A percentile compares a stretch with the other conserved stretches of the same genome.
These are phyloP conservation scores for Coniferiporia sulphurascens DNA, from an alignment of 1,284 basidiomycete genomes.

Conservation along the genomic window DNA sequence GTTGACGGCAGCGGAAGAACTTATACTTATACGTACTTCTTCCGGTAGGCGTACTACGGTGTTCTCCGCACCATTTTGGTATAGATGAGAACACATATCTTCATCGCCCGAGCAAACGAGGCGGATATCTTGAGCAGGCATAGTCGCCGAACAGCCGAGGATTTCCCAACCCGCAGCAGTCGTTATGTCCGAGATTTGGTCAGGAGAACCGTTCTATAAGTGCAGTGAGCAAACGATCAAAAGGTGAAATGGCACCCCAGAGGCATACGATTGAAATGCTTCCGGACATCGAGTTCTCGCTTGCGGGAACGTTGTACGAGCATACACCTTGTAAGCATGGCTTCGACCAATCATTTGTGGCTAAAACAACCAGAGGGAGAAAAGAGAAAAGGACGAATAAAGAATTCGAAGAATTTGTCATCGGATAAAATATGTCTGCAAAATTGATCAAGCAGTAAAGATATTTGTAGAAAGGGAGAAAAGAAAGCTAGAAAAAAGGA, in stretches of 20 bases:
- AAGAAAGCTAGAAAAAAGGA: too few species aligned
- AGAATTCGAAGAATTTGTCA: not conserved
- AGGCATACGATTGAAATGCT: constrained; percentile 35
- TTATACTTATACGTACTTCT: constrained; percentile 32
- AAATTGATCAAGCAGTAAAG: not conserved
- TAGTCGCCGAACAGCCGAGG: constrained; percentile 37
- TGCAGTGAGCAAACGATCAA: constrained; percentile 12
- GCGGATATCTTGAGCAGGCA: constrained; percentile 41
- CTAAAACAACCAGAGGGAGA: constrained; percentile 11
- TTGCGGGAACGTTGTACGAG: constrained; percentile 30
- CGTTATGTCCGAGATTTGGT: constrained; percentile 49
- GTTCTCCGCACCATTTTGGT: constrained; percentile 38
- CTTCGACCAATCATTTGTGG: constrained; percentile 40
- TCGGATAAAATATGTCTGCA: not conserved
- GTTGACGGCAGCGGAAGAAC: not conserved
- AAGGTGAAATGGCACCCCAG: constrained; percentile 10
- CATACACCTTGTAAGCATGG: constrained; percentile 40
- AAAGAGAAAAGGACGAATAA: not conserved
- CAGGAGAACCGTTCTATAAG: constrained; percentile 36
- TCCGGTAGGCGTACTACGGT: constrained; percentile 50
- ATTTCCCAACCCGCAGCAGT: constrained; percentile 49
- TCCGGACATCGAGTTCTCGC: constrained; percentile 28
- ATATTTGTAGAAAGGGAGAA: too few species aligned
- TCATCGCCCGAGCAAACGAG: constrained; percentile 39
- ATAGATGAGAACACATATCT: constrained; percentile 40